Percentiles rank a stretch among this genome's conserved stretches.
Conservation (phyloP, 164 flowering plant species). For the Annona squamosa region DNA sequence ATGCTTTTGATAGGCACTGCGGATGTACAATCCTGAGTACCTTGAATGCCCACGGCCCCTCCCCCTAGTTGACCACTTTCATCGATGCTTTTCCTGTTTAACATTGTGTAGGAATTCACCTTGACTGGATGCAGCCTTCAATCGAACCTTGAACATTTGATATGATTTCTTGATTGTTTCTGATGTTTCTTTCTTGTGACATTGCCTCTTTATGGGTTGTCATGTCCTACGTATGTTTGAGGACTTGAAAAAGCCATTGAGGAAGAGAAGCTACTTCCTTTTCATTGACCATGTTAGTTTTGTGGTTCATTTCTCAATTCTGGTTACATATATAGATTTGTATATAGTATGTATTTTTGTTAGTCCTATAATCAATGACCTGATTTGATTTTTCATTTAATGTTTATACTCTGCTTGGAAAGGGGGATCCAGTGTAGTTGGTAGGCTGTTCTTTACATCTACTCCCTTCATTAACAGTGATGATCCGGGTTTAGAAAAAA, state of each 20-base stretch:
- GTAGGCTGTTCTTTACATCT: background rate
- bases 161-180: background rate
- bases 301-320: background rate
- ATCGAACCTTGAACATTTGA: background rate
- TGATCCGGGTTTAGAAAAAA: background rate
- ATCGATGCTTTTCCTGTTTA: background rate
- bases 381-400: background rate
- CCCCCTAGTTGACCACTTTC: background rate
- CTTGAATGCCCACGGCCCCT: slow-evolving; percentile 54
- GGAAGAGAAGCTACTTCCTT: background rate
- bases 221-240: background rate
- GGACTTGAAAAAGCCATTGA: slow-evolving; percentile 1
- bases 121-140: background rate
- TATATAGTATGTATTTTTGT: background rate
- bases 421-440: background rate
- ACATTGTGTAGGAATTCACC: slow-evolving; percentile 2
- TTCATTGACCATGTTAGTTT: background rate
- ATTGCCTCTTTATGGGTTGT: background rate
- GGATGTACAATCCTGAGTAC: slow-evolving; percentile 96
- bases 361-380: background rate
- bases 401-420: background rate
- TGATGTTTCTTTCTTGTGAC: background rate
- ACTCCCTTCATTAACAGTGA: background rate
- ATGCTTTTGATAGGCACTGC: slow-evolving; percentile 57
- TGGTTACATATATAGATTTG: background rate